Conservation (phyloP, 441 rosid species). For the Jatropha multifida region DNA sequence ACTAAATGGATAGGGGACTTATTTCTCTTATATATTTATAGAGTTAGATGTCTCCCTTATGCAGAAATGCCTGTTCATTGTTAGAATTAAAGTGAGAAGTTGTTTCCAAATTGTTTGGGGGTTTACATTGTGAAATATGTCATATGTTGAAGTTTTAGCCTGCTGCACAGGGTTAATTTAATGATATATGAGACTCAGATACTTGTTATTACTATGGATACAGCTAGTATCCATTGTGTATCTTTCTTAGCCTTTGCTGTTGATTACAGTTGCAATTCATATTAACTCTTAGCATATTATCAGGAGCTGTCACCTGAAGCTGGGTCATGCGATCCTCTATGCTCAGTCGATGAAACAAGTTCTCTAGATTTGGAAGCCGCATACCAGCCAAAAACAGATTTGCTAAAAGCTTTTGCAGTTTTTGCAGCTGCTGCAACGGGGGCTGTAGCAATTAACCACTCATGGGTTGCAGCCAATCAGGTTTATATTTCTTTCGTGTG, state of each 20-base stretch:
- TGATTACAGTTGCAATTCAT: background rate
- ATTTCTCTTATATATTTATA: background rate
- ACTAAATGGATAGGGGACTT: background rate
- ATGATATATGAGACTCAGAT: background rate
- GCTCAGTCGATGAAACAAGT: conserved; percentile 85
- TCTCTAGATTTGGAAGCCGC: conserved; percentile 62
- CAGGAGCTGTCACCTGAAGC: conserved; percentile 59
- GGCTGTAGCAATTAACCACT: conserved; percentile 75
- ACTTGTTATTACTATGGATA: background rate
- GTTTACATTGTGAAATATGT: background rate
- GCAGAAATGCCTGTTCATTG: background rate
- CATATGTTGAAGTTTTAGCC: background rate
- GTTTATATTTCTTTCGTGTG: conserved; percentile 29
- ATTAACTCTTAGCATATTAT: conserved; percentile 27
- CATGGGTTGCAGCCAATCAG: conserved; percentile 98
- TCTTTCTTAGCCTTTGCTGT: conserved; percentile 6
- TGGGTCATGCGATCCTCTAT: conserved; percentile 81
- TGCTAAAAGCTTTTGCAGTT: conserved; percentile 68
- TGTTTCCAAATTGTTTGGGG: background rate
- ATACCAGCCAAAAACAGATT: conserved; percentile 83
- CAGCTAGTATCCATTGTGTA: background rate
- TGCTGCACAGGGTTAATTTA: background rate
- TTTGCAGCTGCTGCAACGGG: conserved; percentile 78
- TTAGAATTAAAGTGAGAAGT: background rate
- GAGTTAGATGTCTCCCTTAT: background rate